A percentile compares a stretch with the other conserved stretches of the same genome.
Evolutionary conservation across 2,329 filamentous ascomycete genomes (phyloP).

Genomic region (Fusarium illudens): DNA sequence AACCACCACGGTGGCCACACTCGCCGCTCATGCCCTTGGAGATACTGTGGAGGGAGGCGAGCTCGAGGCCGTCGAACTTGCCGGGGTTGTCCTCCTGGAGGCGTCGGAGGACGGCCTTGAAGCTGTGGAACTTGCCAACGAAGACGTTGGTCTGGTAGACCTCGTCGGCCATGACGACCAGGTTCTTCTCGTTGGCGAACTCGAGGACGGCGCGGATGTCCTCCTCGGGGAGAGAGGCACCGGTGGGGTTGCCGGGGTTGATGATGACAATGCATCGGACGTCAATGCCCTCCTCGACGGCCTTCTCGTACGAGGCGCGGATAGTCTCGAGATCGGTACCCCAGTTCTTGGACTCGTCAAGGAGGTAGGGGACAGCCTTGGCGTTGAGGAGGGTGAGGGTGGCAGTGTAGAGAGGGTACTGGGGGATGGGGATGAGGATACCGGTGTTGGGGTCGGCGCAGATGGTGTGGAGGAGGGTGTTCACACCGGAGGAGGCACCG

Average conservation of each 20-base stretch:
- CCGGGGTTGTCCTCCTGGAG: conserved; percentile 79
- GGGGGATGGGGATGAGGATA: conserved; percentile 92
- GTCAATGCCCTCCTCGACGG: conserved; percentile 79
- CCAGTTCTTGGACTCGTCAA: conserved; percentile 88
- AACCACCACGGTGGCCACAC: conserved; percentile 96
- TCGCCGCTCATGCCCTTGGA: conserved; percentile 99
- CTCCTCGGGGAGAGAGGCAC: conserved; percentile 79
- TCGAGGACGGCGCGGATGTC: conserved; percentile 88
- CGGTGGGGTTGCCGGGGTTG: conserved; percentile 98
- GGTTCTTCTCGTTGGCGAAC: conserved; percentile 82
- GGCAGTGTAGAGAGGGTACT: conserved; percentile 97
- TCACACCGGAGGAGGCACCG: conserved; percentile 93
- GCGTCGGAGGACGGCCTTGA: conserved; percentile 87
- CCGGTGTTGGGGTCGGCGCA: conserved; percentile 80
- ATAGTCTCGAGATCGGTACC: conserved; percentile 86
- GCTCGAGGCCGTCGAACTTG: conserved; percentile 84
- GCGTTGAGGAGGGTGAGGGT: conserved; percentile 87
- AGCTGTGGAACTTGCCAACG: conserved; percentile 90
- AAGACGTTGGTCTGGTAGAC: conserved; percentile 99
- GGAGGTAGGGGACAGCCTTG: conserved; percentile 88
- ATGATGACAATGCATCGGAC: conserved; percentile 95
- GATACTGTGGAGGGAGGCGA: conserved; percentile 90
- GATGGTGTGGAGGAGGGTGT: conserved; percentile 90
- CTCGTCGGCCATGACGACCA: conserved; percentile 94
- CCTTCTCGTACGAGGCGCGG: conserved; percentile 75